phyloP scores from a whole-genome alignment of 2,329 filamentous ascomycete genomes.

The Aureobasidium sp. region DNA sequence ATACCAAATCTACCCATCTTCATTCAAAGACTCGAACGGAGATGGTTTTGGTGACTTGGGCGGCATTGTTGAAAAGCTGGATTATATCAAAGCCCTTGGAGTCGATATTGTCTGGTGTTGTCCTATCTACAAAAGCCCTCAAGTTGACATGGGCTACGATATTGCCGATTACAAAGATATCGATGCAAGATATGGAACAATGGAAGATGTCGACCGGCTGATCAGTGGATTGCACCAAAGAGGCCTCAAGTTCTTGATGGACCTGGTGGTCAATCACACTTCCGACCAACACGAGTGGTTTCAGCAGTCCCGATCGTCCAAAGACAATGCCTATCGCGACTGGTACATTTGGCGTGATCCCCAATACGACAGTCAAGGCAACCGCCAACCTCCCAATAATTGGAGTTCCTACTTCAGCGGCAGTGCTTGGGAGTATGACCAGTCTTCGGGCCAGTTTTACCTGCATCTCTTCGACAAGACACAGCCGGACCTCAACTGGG shows the following conservation, averaged over 20 bases:
- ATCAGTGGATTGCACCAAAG: slow-evolving; percentile 53
- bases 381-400: slow-evolving; percentile 63
- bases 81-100: slow-evolving; percentile 54
- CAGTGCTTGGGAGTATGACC: slow-evolving; percentile 62
- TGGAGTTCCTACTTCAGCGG: slow-evolving; percentile 55
- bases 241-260: slow-evolving; percentile 63
- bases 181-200: slow-evolving; percentile 56
- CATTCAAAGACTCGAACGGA: slow-evolving; percentile 45
- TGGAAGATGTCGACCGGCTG: slow-evolving; percentile 56
- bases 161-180: slow-evolving; percentile 60
- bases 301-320: slow-evolving; percentile 55
- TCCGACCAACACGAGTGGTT: slow-evolving; percentile 64
- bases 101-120: slow-evolving; percentile 61
- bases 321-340: slow-evolving; percentile 56
- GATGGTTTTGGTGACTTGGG: slow-evolving; percentile 56
- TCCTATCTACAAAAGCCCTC: slow-evolving; percentile 56
- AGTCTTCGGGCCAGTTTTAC: slow-evolving; percentile 63
- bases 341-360: slow-evolving; percentile 58
- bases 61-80: slow-evolving; percentile 55
- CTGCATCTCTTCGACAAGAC: slow-evolving; percentile 62
- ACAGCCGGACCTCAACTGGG: slow-evolving; percentile 79
- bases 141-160: slow-evolving; percentile 63
- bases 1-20: slow-evolving; percentile 37
- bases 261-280: slow-evolving; percentile 70
- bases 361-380: slow-evolving; percentile 40